These are phyloP conservation scores for Eremochloa ophiuroides DNA, from an alignment of 176 grass and related monocot genomes.

Conservation along the genomic window DNA sequence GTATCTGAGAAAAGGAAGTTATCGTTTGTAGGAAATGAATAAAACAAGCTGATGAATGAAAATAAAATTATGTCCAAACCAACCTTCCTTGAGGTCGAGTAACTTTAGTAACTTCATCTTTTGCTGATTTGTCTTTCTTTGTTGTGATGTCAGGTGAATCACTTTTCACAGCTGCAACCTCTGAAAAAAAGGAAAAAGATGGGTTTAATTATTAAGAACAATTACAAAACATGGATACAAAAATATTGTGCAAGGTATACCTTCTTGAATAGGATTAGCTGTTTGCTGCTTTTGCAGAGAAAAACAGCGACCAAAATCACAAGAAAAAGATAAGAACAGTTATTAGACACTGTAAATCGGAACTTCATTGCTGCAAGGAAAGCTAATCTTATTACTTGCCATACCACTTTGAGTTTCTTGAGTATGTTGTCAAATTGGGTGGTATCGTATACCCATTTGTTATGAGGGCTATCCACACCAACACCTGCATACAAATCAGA, in stretches of 20 bases:
- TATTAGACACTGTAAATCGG: conserved; percentile 6
- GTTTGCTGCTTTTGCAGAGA: conserved; percentile 54
- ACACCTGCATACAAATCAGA: conserved; percentile 46
- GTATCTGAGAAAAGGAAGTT: conserved; percentile 54
- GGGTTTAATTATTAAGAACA: background rate
- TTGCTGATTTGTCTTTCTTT: conserved; percentile 45
- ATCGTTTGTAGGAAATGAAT: background rate
- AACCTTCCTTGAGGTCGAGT: conserved; percentile 92
- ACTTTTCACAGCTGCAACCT: conserved; percentile 27
- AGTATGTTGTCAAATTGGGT: conserved; percentile 93
- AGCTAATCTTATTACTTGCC: background rate
- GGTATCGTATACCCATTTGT: conserved; percentile 93
- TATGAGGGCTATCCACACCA: conserved; percentile 65
- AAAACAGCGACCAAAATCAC: background rate
- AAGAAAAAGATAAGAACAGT: background rate
- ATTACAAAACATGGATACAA: background rate
- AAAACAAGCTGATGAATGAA: background rate
- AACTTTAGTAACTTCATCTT: conserved; percentile 48
- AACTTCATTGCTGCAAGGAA: background rate
- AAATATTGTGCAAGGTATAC: conserved; percentile 37
- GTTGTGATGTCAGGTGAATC: conserved; percentile 42
- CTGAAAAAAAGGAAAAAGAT: conserved; percentile 18
- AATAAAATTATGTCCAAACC: background rate
- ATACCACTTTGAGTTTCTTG: conserved; percentile 97
- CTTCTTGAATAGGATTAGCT: conserved; percentile 51